These are phyloP conservation scores for Closterium sp. DNA, from an alignment of 139 green algal species.

Conservation along the genomic window DNA sequence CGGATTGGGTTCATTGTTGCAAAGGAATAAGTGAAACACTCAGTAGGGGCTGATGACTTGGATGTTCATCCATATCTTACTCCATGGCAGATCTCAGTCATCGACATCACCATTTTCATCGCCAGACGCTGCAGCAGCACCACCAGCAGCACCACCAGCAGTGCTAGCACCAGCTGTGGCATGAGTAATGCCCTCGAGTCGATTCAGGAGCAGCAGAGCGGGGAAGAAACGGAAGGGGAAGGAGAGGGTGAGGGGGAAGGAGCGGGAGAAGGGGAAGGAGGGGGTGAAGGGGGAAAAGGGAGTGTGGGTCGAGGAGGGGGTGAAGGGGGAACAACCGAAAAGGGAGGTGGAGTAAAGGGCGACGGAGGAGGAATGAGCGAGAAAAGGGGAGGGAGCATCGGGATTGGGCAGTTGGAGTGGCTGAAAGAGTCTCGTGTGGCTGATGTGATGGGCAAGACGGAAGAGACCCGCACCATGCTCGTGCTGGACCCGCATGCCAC, in stretches of 20 bases:
- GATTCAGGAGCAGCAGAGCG: neutral
- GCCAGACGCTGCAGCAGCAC: neutral
- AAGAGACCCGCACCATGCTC: neutral
- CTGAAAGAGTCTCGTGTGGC: neutral
- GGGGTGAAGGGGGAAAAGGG: neutral
- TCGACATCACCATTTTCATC: neutral
- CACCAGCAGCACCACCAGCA: neutral
- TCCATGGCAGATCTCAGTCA: neutral
- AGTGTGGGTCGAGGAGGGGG: neutral
- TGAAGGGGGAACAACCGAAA: neutral
- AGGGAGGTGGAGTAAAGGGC: neutral
- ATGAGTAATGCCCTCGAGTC: neutral
- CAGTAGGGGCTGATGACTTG: neutral
- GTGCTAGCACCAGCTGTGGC: neutral
- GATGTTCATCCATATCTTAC: neutral
- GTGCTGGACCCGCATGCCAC: slow-evolving; percentile 2
- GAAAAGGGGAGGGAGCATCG: neutral
- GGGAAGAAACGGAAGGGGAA: neutral
- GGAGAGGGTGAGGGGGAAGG: neutral
- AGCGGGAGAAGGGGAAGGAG: too few species aligned
- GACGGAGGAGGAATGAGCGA: neutral
- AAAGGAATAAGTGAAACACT: too few species aligned
- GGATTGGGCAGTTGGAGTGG: neutral
- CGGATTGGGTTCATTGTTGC: too few species aligned
- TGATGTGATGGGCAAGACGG: neutral